Evolutionary conservation across 1,284 basidiomycete species (phyloP).

Genomic region (Amylostereum areolatum): DNA sequence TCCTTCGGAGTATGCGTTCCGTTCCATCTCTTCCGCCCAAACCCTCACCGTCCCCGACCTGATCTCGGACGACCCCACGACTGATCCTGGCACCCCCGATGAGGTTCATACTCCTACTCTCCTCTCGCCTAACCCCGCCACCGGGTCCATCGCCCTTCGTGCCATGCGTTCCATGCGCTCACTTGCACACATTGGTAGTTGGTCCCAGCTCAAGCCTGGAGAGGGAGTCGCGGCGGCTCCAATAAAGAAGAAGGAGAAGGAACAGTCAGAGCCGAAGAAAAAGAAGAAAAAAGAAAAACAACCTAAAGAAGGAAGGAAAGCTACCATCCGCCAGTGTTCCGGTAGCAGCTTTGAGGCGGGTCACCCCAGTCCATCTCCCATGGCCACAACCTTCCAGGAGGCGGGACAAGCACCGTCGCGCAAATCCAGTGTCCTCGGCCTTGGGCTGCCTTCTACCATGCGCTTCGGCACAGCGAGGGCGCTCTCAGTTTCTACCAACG

Average conservation of each 20-base stretch:
- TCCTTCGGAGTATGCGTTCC: slow-evolving; percentile 9
- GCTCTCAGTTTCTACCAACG: slow-evolving; percentile 34
- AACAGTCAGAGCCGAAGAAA: slow-evolving; percentile 24
- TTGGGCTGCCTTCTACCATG: slow-evolving; percentile 38
- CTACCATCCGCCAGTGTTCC: slow-evolving; percentile 37
- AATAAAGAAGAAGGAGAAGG: slow-evolving; percentile 20
- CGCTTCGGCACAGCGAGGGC: slow-evolving; percentile 40
- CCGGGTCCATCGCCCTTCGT: slow-evolving; percentile 65
- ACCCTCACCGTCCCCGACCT: slow-evolving; percentile 14
- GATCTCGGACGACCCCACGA: neutral
- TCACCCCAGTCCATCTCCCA: slow-evolving; percentile 28
- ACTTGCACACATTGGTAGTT: slow-evolving; percentile 64
- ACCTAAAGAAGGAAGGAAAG: slow-evolving; percentile 26
- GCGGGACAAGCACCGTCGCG: slow-evolving; percentile 18
- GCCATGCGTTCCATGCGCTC: slow-evolving; percentile 72
- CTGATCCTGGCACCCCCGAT: slow-evolving; percentile 1
- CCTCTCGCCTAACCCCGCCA: slow-evolving; percentile 19
- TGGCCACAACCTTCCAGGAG: slow-evolving; percentile 17
- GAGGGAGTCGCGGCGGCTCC: slow-evolving; percentile 30
- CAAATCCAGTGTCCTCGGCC: slow-evolving; percentile 51
- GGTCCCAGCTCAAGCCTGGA: slow-evolving; percentile 49
- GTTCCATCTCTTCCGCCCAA: slow-evolving; percentile 13
- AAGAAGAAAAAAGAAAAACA: slow-evolving; percentile 26
- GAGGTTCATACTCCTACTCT: slow-evolving; percentile 12
- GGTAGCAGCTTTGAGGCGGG: slow-evolving; percentile 64